These are phyloP conservation scores for Polygonum maritimum DNA, from an alignment of 148 eudicot species.

Conservation along the genomic window DNA sequence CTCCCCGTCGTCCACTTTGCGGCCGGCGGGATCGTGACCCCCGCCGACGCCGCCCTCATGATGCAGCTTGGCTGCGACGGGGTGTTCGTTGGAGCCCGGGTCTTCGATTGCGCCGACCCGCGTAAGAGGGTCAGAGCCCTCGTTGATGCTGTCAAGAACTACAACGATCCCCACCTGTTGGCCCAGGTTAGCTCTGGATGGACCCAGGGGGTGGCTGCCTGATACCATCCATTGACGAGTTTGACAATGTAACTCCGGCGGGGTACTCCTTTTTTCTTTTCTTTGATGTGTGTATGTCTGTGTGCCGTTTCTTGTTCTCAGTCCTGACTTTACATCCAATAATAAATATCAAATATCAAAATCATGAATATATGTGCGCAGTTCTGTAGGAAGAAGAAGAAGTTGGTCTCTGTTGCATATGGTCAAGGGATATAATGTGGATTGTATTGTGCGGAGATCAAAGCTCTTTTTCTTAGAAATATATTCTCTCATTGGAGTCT, in stretches of 20 bases:
- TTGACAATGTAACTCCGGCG: neutral
- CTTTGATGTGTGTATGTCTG: neutral
- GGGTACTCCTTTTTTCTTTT: neutral
- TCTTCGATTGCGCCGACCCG: slow-evolving; percentile 55
- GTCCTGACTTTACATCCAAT: neutral
- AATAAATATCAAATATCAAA: neutral
- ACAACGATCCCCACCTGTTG: slow-evolving; percentile 54
- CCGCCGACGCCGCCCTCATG: slow-evolving; percentile 86
- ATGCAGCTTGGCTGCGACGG: slow-evolving; percentile 96
- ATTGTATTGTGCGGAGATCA: neutral
- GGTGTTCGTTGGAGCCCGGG: slow-evolving; percentile 62
- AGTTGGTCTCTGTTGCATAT: neutral
- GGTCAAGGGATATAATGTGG: neutral
- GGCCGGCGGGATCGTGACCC: slow-evolving; percentile 62
- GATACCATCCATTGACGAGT: too few species aligned
- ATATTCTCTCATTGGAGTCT: neutral
- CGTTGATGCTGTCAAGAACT: slow-evolving; percentile 84
- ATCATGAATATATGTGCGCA: too few species aligned
- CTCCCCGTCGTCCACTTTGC: slow-evolving; percentile 89
- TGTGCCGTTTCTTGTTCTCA: neutral
- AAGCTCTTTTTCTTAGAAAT: neutral
- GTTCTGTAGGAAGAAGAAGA: neutral
- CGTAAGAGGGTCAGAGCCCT: slow-evolving; percentile 51
- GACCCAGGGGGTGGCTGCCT: slow-evolving; percentile 40
- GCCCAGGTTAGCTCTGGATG: slow-evolving; percentile 58